Evolutionary conservation across 768 basidiomycete genomes (phyloP), one percentile per base, ranked within the genome.

Genomic region (Russula griseocarnosa): DNA sequence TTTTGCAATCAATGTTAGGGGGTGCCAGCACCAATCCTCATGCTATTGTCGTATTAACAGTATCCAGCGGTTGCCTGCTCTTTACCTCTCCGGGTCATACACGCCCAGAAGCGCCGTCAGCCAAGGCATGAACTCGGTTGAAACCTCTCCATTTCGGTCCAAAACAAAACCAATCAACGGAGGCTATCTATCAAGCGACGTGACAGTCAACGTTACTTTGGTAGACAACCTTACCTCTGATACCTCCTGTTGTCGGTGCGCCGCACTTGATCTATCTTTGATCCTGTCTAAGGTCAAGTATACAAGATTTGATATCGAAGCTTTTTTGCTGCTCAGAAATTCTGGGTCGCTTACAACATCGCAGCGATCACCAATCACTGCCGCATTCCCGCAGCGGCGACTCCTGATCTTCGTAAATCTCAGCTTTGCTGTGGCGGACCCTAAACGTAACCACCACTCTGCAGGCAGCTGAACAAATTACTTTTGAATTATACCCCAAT

Each of bases 341-440:
- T 40, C 46, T 26, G 24, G 55, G 54, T 50, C 46, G 14, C 58
- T 34, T 42, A 52, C 42, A 56, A 51, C 20, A 56, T 49, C 46
- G 38, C 42, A 44, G 32, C 59, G 59, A 65, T 65, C 63, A 46
- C 46, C 49, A 40, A 38, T 28, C 30, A 30, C 30, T 30, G 30
- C 30, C 7, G 30, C 30, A 30, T 63, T 47, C 24, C 30, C n/a
- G 30, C 54, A 60, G 28, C 36, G 59, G 54, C 59, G 32, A 50
- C 32, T 65, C 36, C 54, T 65, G 64, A 65, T 65, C 60, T 44
- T 53, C 54, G 40, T 52, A 52, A n/a, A 42, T 60, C 26, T 14
- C 42, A 50, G 40, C 22, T 55, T 60, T 20, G 22, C 28, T 56
- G 16, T 56, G 32, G 58, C 55, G 52, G 24, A 28, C 59, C 59